Percentiles rank a stretch among this genome's conserved stretches.
Evolutionary conservation across 2,329 filamentous ascomycete genomes (phyloP).

Genomic region (Aspergillus terreus): DNA sequence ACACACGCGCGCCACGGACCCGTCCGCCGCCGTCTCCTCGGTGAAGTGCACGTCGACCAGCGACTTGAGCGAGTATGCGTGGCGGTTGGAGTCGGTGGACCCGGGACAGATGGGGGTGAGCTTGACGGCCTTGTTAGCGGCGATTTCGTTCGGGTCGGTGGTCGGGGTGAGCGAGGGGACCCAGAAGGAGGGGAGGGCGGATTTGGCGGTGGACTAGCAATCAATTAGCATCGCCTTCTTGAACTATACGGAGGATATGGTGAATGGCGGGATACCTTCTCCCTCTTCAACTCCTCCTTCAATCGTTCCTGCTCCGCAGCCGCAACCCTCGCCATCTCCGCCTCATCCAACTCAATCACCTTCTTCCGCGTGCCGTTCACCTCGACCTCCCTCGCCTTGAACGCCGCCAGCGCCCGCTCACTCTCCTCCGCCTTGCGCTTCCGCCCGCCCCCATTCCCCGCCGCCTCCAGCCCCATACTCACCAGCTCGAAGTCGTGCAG

Average conservation of each 20-base stretch:
- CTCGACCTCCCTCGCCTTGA: constrained; percentile 41
- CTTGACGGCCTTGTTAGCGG: constrained; percentile 61
- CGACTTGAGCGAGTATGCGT: constrained; percentile 72
- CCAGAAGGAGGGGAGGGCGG: constrained; percentile 83
- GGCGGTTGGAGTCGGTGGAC: constrained; percentile 62
- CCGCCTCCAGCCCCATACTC: constrained; percentile 61
- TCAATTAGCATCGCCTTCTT: no score
- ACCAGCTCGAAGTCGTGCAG: constrained; percentile 80
- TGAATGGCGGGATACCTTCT: constrained; percentile 50
- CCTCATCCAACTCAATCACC: constrained; percentile 76
- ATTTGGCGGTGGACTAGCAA: constrained; percentile 51
- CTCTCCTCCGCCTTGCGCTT: constrained; percentile 27
- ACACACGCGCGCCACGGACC: constrained; percentile 56
- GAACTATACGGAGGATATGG: no score
- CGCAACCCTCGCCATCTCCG: constrained; percentile 68
- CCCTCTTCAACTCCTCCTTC: constrained; percentile 66
- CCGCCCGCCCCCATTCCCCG: constrained; percentile 14
- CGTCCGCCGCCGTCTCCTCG: constrained; percentile 60
- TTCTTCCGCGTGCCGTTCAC: constrained; percentile 59
- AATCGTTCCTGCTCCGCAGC: constrained; percentile 66
- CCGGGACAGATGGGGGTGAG: constrained; percentile 71
- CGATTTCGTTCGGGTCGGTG: constrained; percentile 54
- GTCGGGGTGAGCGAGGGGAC: constrained; percentile 77
- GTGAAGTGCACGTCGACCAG: constrained; percentile 75
- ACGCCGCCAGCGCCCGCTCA: constrained; percentile 23